A percentile compares a stretch with the other conserved stretches of the same genome.
These are phyloP conservation scores for Incumbomyces lentus DNA, from an alignment of 2,329 filamentous ascomycete genomes.

Conservation along the genomic window DNA sequence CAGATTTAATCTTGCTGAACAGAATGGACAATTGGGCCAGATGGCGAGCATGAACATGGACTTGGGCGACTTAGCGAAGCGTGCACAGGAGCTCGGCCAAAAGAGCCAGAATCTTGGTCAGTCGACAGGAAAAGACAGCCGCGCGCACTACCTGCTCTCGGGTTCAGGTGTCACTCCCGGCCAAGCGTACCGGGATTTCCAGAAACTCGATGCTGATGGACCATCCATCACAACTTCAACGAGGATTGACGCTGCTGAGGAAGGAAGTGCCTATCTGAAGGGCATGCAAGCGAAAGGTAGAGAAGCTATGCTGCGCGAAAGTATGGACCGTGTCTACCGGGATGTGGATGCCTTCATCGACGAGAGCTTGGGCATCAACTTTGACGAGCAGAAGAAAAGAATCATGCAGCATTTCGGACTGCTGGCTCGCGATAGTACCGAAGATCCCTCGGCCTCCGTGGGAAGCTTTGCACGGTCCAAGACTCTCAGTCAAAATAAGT, in stretches of 20 bases:
- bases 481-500: conserved; percentile 11
- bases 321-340: conserved; percentile 74
- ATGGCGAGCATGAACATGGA: conserved; percentile 84
- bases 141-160: conserved; percentile 78
- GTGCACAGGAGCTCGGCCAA: conserved; percentile 67
- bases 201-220: conserved; percentile 56
- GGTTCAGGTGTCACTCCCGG: conserved; percentile 87
- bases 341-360: conserved; percentile 93
- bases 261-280: conserved; percentile 51
- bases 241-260: conserved; percentile 12
- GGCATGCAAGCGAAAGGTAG: conserved; percentile 86
- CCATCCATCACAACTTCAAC: neutral
- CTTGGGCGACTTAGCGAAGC: conserved; percentile 70
- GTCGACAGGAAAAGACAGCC: conserved; percentile 35
- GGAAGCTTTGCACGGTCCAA: conserved; percentile 39
- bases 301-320: conserved; percentile 80
- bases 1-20: conserved; percentile 42
- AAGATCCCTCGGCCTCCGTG: conserved; percentile 28
- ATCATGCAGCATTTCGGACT: conserved; percentile 98
- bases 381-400: conserved; percentile 82
- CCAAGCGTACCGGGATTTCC: conserved; percentile 74
- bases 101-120: conserved; percentile 41
- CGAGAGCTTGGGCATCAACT: conserved; percentile 88
- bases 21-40: conserved; percentile 51
- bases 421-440: conserved; percentile 39